Conservation (phyloP, 2,329 filamentous ascomycete genomes). For the Claviceps sp. region DNA sequence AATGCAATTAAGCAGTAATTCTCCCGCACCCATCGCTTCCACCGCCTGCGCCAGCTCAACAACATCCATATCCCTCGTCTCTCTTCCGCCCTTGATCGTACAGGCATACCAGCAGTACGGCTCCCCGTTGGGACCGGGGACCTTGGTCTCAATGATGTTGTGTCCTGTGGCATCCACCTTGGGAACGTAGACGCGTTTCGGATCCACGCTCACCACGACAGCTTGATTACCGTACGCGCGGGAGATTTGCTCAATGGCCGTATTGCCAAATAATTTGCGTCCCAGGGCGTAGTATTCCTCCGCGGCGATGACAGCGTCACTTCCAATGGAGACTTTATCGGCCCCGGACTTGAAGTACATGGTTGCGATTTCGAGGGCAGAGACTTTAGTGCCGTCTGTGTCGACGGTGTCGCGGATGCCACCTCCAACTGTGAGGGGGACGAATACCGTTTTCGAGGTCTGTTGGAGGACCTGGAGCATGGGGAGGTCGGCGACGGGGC, state of each 20-base stretch:
- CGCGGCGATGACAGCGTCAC: conserved; percentile 83
- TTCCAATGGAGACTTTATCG: conserved; percentile 95
- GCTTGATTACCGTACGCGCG: conserved; percentile 90
- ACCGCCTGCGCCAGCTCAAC: conserved; percentile 78
- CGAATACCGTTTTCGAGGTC: conserved; percentile 85
- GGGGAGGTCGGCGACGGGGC: conserved; percentile 77
- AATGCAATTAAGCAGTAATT: conserved; percentile 94
- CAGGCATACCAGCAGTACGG: conserved; percentile 91
- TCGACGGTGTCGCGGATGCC: conserved; percentile 91
- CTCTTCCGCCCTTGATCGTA: conserved; percentile 88
- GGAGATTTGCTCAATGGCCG: conserved; percentile 92
- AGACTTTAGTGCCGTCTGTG: conserved; percentile 72
- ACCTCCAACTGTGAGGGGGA: conserved; percentile 88
- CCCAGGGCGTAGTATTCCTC: conserved; percentile 74
- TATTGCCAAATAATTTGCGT: conserved; percentile 59
- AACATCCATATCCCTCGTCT: conserved; percentile 89
- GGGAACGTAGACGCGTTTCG: conserved; percentile 77
- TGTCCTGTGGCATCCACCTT: conserved; percentile 60
- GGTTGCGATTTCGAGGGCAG: conserved; percentile 81
- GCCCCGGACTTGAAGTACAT: conserved; percentile 97
- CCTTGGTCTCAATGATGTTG: conserved; percentile 54
- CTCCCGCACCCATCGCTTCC: conserved; percentile 88
- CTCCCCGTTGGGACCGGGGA: conserved; percentile 63
- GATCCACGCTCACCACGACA: conserved; percentile 90
- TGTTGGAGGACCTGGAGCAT: conserved; percentile 89